A percentile compares a stretch with the other conserved stretches of the same genome.
Conservation (phyloP, 495 filamentous ascomycete genomes). For the Penicillium simplicissimum region DNA sequence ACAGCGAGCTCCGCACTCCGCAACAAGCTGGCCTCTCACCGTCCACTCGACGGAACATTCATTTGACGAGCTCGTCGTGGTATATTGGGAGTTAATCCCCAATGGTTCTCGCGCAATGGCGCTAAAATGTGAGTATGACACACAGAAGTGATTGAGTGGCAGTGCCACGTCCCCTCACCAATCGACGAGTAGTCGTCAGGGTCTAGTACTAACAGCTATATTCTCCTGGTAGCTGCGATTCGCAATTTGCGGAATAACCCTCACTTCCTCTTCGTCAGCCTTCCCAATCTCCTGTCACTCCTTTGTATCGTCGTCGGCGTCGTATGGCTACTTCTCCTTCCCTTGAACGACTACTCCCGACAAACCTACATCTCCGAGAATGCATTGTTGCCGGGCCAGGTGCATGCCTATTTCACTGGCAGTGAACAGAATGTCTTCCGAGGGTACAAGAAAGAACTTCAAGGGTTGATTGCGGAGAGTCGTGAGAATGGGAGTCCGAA, state of each 20-base stretch:
- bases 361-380: slow-evolving; percentile 97
- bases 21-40: slow-evolving; percentile 13
- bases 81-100: slow-evolving; percentile 21
- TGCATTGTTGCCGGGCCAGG: slow-evolving; percentile 90
- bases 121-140: slow-evolving; percentile 41
- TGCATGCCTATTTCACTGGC: slow-evolving; percentile 95
- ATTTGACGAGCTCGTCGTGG: slow-evolving; percentile 15
- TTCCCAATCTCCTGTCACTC: slow-evolving; percentile 62
- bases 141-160: background rate
- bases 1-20: slow-evolving; percentile 22
- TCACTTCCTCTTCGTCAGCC: slow-evolving; percentile 40
- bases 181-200: slow-evolving; percentile 21
- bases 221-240: slow-evolving; percentile 36
- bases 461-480: slow-evolving; percentile 40
- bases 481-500: slow-evolving; percentile 16
- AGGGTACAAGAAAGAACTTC: slow-evolving; percentile 84
- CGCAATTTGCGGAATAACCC: slow-evolving; percentile 49
- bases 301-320: slow-evolving; percentile 87
- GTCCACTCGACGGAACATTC: slow-evolving; percentile 9
- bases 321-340: slow-evolving; percentile 91
- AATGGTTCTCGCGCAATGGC: slow-evolving; percentile 38
- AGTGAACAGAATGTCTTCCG: slow-evolving; percentile 95
- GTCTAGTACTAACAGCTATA: slow-evolving; percentile 20
- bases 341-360: slow-evolving; percentile 88
- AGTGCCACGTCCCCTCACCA: slow-evolving; percentile 1